Evolutionary conservation across 1,139 yeast genomes (phyloP).

Genomic region (Protomyces inundatus): DNA sequence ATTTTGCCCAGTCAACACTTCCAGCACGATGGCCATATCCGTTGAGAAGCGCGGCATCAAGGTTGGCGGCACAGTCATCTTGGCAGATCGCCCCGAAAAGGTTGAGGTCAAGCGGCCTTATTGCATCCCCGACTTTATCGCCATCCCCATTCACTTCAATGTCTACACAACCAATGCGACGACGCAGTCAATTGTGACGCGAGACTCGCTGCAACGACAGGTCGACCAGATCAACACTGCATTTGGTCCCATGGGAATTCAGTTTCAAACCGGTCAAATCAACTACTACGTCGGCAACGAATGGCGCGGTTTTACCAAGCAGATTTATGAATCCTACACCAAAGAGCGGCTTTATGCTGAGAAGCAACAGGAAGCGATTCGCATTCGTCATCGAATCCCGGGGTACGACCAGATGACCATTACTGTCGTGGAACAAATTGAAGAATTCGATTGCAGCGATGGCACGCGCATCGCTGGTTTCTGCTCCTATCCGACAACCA

Average conservation of each 20-base stretch:
- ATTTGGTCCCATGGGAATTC: background rate
- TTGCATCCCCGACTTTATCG: background rate
- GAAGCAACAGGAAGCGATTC: background rate
- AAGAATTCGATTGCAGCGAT: background rate
- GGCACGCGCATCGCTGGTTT: background rate
- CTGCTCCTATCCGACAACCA: background rate
- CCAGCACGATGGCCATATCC: background rate
- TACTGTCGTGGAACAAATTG: background rate
- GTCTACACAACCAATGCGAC: background rate
- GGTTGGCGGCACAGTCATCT: background rate
- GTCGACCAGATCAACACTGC: background rate
- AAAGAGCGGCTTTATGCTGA: background rate
- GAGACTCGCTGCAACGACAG: background rate
- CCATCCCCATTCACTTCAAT: background rate
- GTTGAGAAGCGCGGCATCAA: background rate
- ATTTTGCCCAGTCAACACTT: background rate
- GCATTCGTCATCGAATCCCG: background rate
- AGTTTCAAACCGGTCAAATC: background rate
- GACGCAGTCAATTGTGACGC: background rate
- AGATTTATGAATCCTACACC: background rate
- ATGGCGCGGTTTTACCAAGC: background rate
- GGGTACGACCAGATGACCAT: background rate
- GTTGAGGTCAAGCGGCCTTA: background rate
- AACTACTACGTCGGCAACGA: background rate
- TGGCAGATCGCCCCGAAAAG: background rate